A percentile compares a stretch with the other conserved stretches of the same genome.
These are phyloP conservation scores for Cymbopogon citratus DNA, from an alignment of 176 grass and related monocot genomes.

Conservation along the genomic window DNA sequence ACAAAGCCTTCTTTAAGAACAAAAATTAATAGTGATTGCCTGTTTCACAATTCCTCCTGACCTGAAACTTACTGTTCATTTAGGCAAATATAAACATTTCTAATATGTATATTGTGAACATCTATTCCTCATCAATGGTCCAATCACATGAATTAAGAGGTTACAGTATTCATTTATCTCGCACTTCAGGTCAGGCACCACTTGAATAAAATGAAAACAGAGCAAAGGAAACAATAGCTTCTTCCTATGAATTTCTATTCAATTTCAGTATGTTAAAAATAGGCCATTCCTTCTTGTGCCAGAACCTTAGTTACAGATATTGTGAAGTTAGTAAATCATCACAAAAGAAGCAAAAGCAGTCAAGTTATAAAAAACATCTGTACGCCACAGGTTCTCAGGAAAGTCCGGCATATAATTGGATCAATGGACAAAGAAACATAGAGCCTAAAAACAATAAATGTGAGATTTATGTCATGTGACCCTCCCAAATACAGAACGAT, in stretches of 20 bases:
- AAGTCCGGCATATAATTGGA: not conserved
- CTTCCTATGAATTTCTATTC: not conserved
- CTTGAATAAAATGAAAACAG: not conserved
- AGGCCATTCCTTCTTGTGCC: not conserved
- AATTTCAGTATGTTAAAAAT: not conserved
- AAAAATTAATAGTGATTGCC: not conserved
- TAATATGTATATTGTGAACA: not conserved
- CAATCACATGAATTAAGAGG: not conserved
- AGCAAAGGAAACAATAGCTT: not conserved
- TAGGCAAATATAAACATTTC: not conserved
- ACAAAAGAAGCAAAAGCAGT: not conserved
- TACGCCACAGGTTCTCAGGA: not conserved
- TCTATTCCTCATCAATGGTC: not conserved
- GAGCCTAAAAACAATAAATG: not conserved
- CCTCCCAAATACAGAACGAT: not conserved
- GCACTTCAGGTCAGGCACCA: not conserved
- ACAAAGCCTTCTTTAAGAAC: not conserved
- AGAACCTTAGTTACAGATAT: conserved; percentile 1
- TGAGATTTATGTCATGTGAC: not conserved
- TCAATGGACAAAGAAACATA: not conserved
- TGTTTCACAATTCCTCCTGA: not conserved
- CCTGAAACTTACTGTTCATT: not conserved
- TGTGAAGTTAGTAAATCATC: not conserved
- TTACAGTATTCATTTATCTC: conserved; percentile 3
- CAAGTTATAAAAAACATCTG: not conserved